phyloP scores from a whole-genome alignment of 2,329 filamentous ascomycete species.

The Aspergillus sp. region DNA sequence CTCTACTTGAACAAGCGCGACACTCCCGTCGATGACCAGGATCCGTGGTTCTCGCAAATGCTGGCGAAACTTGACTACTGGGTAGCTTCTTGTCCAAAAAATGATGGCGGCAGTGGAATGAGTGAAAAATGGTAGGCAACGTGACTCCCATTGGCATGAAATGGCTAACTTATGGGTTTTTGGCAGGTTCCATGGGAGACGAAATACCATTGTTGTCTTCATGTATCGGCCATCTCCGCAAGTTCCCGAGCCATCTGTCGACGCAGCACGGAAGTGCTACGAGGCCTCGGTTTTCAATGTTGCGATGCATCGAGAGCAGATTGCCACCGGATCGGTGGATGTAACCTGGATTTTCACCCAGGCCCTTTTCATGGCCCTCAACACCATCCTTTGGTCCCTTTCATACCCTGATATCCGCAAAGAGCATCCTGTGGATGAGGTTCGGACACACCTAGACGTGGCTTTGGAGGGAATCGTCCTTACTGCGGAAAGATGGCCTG shows the following conservation, averaged over 20 bases:
- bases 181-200: conserved; percentile 54
- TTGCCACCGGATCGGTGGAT: conserved; percentile 65
- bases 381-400: conserved; percentile 82
- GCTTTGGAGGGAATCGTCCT: conserved; percentile 70
- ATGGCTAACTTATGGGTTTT: conserved; percentile 3
- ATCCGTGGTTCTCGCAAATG: conserved; percentile 82
- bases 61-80: conserved; percentile 68
- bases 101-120: conserved; percentile 58
- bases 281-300: conserved; percentile 76
- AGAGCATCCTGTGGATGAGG: conserved; percentile 61
- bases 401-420: conserved; percentile 77
- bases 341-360: conserved; percentile 91
- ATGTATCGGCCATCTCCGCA: conserved; percentile 88
- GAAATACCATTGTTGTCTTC: conserved; percentile 81
- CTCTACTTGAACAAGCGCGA: conserved; percentile 76
- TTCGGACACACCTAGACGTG: conserved; percentile 63
- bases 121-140: conserved; percentile 66
- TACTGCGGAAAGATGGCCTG: conserved; percentile 84
- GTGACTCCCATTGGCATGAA: neutral
- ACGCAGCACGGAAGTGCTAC: conserved; percentile 74
- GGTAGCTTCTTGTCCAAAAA: conserved; percentile 65
- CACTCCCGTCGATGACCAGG: conserved; percentile 65
- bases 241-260: conserved; percentile 69
- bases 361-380: conserved; percentile 81
- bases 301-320: conserved; percentile 67